Base-by-base conservation (phyloP, 345 rosid genomes). In the Schrenkiella parvula region DNA sequence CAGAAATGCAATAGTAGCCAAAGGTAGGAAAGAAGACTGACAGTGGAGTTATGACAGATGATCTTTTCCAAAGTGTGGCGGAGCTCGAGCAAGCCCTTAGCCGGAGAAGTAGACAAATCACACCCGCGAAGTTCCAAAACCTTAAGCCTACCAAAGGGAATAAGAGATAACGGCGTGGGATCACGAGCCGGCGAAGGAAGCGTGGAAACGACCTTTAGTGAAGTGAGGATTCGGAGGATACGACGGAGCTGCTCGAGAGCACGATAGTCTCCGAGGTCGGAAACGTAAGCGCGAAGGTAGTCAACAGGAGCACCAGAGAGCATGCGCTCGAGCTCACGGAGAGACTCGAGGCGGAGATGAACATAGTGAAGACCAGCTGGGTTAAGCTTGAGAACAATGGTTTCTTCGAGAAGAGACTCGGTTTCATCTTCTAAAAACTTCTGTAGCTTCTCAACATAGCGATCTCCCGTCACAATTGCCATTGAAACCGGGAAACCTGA, bases 391-490 rank as follows among this genome's bases (percentile, higher is more conserved):
- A 95, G 86, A 29, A 87, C 80, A 17, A 81, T 62, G 13, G 87
- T 58, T 19, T 87, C 89, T 25, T 95, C 99, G 47, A 95, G 76
- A 26, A 95, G 81, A 1, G 85, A 70, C 13, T 86, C 99, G 5
- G 91, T 89, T 15, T 89, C 84, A 0, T 82, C 75, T 17, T 88
- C 97, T 8, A 95, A 80, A 82, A 95, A 95, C 59, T 80, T 82
- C 34, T 87, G 91, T 41, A 95, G 85, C 76, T 84, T 87, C 68
- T 95, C 97, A 0, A 95, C 75, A 74, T 95, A 95, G 4, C 96
- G 93, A 81, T 95, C 99, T 50, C 99, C 99, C n/a, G 97, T 95
- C 26, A 95, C 96, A 78, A 89, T 84, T 80, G 86, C 96, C 97
- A 93, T 93, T 38, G 32, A 18, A 69, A 48, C 13, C 23, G 42